Base-by-base conservation (phyloP, 2,329 filamentous ascomycete genomes). In the Colletotrichum shisoi region DNA sequence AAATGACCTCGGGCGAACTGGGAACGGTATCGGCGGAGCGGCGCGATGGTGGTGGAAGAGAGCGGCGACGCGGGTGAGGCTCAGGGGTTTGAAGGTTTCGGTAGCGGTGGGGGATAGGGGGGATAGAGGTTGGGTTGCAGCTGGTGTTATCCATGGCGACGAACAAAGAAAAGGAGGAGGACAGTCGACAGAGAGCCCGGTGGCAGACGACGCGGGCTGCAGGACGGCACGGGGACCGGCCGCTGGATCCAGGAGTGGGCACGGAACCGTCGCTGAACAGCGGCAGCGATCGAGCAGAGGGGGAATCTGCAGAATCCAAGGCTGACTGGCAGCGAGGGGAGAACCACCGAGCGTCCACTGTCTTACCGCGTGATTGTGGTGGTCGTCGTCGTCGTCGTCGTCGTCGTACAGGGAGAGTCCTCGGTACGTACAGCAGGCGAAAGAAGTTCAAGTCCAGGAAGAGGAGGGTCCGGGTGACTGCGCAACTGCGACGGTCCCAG, bases 1-100 rank as follows among this genome's bases (percentile, higher is more conserved):
- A 88, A 65, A 90, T 92, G 75, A 93, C 85, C 74, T 91, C 89
- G 65, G 90, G 89, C 56, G 87, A 87, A 15, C 86, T 82, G 46
- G 84, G 81, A 31, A 79, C 74, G 51, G 80, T 62, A n/a, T 72
- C 71, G 64, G 70, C 63, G 37, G 69, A 69, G 59, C 72, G 69
- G 70, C 62, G 63, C 58, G 68, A 68, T 21, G 45, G 62, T 62
- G 58, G 68, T 68, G 39, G 72, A 45, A 37, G 72, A 64, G 40
- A 67, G 12, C 62, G 62, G 13, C 63, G 62, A 54, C 56, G 69
- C 34, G 59, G 37, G 13, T 51, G 57, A 51, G 66, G 67, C 39
- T 64, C 61, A 51, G 66, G 63, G 63, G 68, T 62, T 65, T 61
- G 58, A n/a, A 65, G 64, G 57, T 70, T 54, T 60, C 68, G 68